Evolutionary conservation across 2,329 filamentous ascomycete species (phyloP), one percentile per base, ranked within the genome.

Genomic region (Aspergillus arachidicola): DNA sequence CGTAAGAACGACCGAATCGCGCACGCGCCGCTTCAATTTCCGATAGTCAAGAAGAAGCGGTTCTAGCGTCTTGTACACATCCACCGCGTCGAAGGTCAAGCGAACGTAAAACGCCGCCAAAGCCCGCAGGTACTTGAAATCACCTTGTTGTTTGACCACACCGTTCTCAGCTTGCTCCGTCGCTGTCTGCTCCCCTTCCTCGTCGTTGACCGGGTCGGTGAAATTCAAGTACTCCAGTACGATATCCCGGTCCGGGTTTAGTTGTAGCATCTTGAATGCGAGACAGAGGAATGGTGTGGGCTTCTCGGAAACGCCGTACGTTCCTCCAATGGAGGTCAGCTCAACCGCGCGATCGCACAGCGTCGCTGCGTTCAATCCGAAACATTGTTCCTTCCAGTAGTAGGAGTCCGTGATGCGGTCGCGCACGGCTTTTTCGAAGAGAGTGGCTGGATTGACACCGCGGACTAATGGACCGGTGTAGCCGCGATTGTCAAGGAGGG

Each of bases 331-430:
- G 78, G 91, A 95, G 56, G 82, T 85, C 54, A 99, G 86, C 71
- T 94, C 91, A 30, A 93, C 91, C 0, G 96, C 94, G 68, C 95
- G 92, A 80, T 97, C 92, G 71, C 97, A 90, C 6, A 99, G 78
- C 0, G 87, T 90, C 1, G 88, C 88, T 4, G 87, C 86, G 81
- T 98, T 99, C 68, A 99, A 85, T 48, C 91, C 95, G 80, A 98
- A 99, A 78, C 95, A 97, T 81, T 97, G 94, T 80, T 98, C 95
- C 79, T 97, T 97, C 91, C 93, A 99, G 83, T 97, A 99, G 81
- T 97, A 96, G 59, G 89, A 92, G 75, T 97, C 93, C 70, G 94
- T 89, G 78, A 99, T 97, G 75, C 95, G 93, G 80, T 99, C 95
- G 75, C 92, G 91, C 68, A 97, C 93, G 46, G 93, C 91, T 78